Base-by-base conservation (phyloP, 2,329 filamentous ascomycete species). In the Pyrenophora graminea region DNA sequence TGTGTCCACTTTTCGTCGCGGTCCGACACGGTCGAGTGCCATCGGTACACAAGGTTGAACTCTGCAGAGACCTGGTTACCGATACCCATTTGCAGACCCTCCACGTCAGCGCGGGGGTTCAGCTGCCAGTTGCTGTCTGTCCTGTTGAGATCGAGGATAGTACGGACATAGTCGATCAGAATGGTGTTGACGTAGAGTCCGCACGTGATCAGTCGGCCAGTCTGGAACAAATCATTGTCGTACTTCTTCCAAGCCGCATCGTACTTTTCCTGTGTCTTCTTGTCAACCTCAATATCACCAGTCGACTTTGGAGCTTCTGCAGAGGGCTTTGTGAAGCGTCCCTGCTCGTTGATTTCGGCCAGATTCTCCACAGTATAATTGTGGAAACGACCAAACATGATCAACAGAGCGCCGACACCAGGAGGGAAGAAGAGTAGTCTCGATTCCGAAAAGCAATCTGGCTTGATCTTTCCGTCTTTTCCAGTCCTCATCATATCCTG, bases 21-120 rank as follows among this genome's bases (percentile, higher is more conserved):
- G 51, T 85, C 82, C 32, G 81, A 82, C 61, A 94, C 89, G 61
- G 87, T 86, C 3, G 89, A 90, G 76, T 95, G 90, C 90, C 90
- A 95, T 57, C 90, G 82, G 71, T 96, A 95, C 60, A 89, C 88
- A 8, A 96, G 80, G 67, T 94, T 95, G 79, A 96, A 96, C 75
- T 96, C 91, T 3, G 88, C 89, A 0, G 89, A 93, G 4, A 93
- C 89, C 58, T 88, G 85, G 64, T 94, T 95, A 43, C 91, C 91
- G 0, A 88, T 84, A 36, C 89, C 91, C 19, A 85, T 80, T 38
- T 89, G 84, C 0, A 87, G 82, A 2, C 80, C 72, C 27, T 79
- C 78, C 72, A 86, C 88, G 60, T 88, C 84, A 10, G 84, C 81
- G 19, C 90, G 82, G 1, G 90, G 90, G 63, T 94, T 89, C 25